Percentiles rank a stretch among this genome's conserved stretches.
Conservation (phyloP, 75 land plant genomes). For the Adiantum capillusveneris region DNA sequence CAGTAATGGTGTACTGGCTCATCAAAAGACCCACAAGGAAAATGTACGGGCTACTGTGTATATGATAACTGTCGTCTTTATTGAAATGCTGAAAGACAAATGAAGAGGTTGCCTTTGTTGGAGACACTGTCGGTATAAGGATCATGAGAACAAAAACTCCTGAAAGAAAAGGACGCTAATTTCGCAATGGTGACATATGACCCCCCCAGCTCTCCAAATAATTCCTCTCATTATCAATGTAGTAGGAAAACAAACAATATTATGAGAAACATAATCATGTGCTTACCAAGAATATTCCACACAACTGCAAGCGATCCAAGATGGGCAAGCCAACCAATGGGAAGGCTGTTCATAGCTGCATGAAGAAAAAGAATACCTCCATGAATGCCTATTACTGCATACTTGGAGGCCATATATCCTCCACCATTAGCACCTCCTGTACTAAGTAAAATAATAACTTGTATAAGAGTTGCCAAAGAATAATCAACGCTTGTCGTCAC, state of each 20-base stretch:
- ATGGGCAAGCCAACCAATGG: conserved; percentile 51
- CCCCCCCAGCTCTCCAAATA: too few species aligned
- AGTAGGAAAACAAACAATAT: neutral
- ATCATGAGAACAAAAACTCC: conserved; percentile 85
- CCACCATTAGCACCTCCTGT: conserved; percentile 87
- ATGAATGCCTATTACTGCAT: conserved; percentile 52
- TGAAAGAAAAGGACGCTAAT: conserved; percentile 9
- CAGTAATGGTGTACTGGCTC: conserved; percentile 87
- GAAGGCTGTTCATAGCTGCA: conserved; percentile 66
- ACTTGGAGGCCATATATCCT: conserved; percentile 67
- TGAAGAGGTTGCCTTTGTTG: conserved; percentile 48
- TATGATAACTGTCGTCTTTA: conserved; percentile 52
- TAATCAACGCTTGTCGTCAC: conserved; percentile 69
- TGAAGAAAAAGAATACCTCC: conserved; percentile 60
- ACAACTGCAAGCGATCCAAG: conserved; percentile 61
- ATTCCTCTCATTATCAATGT: neutral
- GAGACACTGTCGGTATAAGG: conserved; percentile 62
- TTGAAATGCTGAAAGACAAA: conserved; percentile 85
- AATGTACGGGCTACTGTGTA: conserved; percentile 59
- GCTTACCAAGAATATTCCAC: conserved; percentile 72
- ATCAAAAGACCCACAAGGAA: conserved; percentile 81
- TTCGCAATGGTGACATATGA: neutral
- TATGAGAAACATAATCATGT: neutral
- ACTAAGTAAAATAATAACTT: conserved; percentile 76
- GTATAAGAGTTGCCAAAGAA: conserved; percentile 65